Percentiles rank a stretch among this genome's conserved stretches.
Evolutionary conservation across 139 green algal species (phyloP).

Genomic region (Edaphochlamys debaryana): DNA sequence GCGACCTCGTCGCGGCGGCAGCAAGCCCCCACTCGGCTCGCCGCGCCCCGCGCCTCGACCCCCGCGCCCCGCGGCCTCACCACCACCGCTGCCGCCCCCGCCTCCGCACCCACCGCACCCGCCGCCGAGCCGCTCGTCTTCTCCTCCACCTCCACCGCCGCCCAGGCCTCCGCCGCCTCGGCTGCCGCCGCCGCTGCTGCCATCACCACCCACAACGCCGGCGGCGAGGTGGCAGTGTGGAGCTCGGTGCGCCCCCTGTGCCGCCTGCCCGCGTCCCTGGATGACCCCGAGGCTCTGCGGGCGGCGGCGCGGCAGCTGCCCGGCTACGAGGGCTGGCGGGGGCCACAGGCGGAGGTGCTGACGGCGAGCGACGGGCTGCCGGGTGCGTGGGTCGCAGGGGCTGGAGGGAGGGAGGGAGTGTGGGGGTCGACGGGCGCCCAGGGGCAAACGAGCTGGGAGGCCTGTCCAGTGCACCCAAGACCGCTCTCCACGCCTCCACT

Average conservation of each 20-base stretch:
- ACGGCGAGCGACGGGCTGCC: background rate
- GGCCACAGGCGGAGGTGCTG: background rate
- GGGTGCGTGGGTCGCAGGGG: background rate
- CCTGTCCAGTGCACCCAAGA: too few species aligned
- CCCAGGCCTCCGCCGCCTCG: background rate
- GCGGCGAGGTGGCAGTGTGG: background rate
- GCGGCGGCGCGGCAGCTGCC: slow-evolving; percentile 1
- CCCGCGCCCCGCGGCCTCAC: too few species aligned
- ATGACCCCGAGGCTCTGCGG: background rate
- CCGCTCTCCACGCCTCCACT: too few species aligned
- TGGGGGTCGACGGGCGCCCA: too few species aligned
- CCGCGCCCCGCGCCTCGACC: too few species aligned
- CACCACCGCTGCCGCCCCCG: background rate
- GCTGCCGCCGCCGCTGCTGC: background rate
- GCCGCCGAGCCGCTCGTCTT: background rate
- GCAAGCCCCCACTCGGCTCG: too few species aligned
- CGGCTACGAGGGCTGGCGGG: background rate
- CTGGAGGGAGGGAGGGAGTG: background rate
- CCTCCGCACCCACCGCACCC: background rate
- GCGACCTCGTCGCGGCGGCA: too few species aligned
- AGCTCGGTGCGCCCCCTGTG: background rate
- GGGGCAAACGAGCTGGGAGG: too few species aligned
- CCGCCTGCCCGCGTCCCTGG: slow-evolving; percentile 10
- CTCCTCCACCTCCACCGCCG: background rate
- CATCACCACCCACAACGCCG: background rate